Base-by-base conservation (phyloP, 2,329 filamentous ascomycete species). In the Pseudogymnoascus sp. region DNA sequence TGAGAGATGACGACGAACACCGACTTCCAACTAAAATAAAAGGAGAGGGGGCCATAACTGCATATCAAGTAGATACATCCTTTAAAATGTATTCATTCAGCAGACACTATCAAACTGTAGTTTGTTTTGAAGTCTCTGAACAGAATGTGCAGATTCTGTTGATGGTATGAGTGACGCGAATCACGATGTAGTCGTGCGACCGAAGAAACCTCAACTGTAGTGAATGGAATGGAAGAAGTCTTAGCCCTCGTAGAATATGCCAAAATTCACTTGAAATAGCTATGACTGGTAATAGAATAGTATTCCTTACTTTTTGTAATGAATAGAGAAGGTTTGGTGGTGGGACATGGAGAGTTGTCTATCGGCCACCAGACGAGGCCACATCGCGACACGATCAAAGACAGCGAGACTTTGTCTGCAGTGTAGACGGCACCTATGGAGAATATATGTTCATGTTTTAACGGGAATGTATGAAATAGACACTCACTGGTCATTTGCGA, bases 91-190 rank as follows among this genome's bases (percentile, higher is more conserved):
- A 56, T 56, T 56, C 49, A 56, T 56, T 21, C 49, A 56, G 49
- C 7, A 34, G 49, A 21, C 28, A 56, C 16, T 34, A 34, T 1
- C 49, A 21, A 5, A 2, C 8, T 34, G 25, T 56, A 56, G n/a
- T 21, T 56, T 36, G n/a, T 34, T 34, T 21, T 34, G 5, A 21
- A 34, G 49, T 34, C 16, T 14, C 28, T 36, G 9, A 21, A 56
- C 28, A 36, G 28, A 56, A 18, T 34, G 28, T 56, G 28, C 16
- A 56, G 28, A 34, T 34, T 21, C 1, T 21, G 49, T 21, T 21
- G 28, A 36, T 56, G 49, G 49, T 56, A 56, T 56, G 49, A 56
- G 49, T 56, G 49, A 56, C 49, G 49, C 49, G 49, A 34, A 18
- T 34, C 28, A 9, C 11, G 49, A 56, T 56, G 49, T 56, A 56